These are phyloP conservation scores for Amanita jacksonii DNA, from an alignment of 768 basidiomycete species.

Conservation along the genomic window DNA sequence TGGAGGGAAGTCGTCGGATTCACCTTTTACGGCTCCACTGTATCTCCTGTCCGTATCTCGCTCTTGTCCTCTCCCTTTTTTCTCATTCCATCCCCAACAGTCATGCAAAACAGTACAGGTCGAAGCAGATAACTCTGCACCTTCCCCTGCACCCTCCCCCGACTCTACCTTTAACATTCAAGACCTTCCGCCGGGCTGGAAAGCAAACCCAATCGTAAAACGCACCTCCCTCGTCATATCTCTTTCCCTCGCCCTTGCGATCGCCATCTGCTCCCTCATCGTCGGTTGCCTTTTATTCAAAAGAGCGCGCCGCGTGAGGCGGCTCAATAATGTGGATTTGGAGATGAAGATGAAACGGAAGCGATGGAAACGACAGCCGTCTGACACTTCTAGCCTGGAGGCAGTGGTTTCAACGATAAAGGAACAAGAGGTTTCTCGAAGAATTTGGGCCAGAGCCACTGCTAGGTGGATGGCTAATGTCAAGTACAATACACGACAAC, in stretches of 20 bases:
- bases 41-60: conserved; percentile 37
- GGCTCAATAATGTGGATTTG: conserved; percentile 31
- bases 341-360: conserved; percentile 37
- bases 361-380: conserved; percentile 13
- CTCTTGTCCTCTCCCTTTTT: conserved; percentile 3
- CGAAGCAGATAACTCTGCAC: conserved; percentile 24
- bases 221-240: conserved; percentile 43
- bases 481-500: conserved; percentile 49
- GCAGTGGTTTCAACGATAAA: conserved; percentile 34
- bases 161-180: conserved; percentile 20
- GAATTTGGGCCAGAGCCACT: conserved; percentile 54
- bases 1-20: conserved; percentile 51
- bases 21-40: conserved; percentile 63
- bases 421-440: conserved; percentile 41
- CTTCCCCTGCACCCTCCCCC: no score
- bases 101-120: conserved; percentile 20
- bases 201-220: conserved; percentile 11
- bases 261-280: conserved; percentile 52
- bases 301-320: conserved; percentile 25
- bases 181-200: conserved; percentile 49
- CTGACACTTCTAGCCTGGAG: conserved; percentile 13
- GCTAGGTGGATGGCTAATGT: conserved; percentile 62
- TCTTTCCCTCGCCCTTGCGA: conserved; percentile 54
- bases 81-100: conserved; percentile 9
- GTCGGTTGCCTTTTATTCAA: conserved; percentile 55